Conservation (phyloP, 2,329 filamentous ascomycete genomes). For the Calonectria fujianensis region DNA sequence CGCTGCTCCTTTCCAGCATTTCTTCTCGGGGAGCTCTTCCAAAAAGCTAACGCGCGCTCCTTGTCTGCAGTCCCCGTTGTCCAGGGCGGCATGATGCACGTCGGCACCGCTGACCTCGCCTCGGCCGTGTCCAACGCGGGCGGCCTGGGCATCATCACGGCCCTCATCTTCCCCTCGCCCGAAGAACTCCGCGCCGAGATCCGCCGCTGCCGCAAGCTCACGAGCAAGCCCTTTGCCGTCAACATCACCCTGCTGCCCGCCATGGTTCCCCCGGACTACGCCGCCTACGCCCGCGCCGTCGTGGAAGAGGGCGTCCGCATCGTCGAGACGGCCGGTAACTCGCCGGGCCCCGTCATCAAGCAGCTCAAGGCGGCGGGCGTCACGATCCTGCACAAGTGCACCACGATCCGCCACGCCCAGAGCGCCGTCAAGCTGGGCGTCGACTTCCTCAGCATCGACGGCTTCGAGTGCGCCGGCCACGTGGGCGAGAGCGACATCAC, state of each 20-base stretch:
- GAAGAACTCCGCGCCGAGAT: slow-evolving; percentile 96
- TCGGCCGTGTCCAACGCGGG: slow-evolving; percentile 88
- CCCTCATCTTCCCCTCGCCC: slow-evolving; percentile 93
- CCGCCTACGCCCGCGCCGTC: slow-evolving; percentile 91
- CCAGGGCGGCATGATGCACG: slow-evolving; percentile 92
- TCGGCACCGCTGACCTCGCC: slow-evolving; percentile 87
- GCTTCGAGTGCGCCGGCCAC: slow-evolving; percentile 96
- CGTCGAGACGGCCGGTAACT: slow-evolving; percentile 94
- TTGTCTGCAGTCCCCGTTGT: slow-evolving; percentile 80
- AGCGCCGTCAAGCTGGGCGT: slow-evolving; percentile 95
- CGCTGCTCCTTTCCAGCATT: background rate
- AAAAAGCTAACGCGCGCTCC: slow-evolving; percentile 1
- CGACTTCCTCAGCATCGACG: slow-evolving; percentile 97
- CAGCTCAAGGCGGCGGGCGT: slow-evolving; percentile 87
- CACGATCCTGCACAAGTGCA: slow-evolving; percentile 97
- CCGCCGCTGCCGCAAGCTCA: slow-evolving; percentile 87
- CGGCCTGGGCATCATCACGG: slow-evolving; percentile 87
- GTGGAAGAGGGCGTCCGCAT: slow-evolving; percentile 95
- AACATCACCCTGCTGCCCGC: slow-evolving; percentile 96
- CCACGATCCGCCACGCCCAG: slow-evolving; percentile 93
- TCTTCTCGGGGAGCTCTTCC: background rate
- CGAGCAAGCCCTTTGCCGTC: slow-evolving; percentile 88
- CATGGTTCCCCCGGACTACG: slow-evolving; percentile 93
- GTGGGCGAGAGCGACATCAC: slow-evolving; percentile 92
- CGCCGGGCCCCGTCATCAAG: slow-evolving; percentile 90